A percentile compares a stretch with the other conserved stretches of the same genome.
Conservation (phyloP, 805 yeast species). For the Pichia exigua region DNA sequence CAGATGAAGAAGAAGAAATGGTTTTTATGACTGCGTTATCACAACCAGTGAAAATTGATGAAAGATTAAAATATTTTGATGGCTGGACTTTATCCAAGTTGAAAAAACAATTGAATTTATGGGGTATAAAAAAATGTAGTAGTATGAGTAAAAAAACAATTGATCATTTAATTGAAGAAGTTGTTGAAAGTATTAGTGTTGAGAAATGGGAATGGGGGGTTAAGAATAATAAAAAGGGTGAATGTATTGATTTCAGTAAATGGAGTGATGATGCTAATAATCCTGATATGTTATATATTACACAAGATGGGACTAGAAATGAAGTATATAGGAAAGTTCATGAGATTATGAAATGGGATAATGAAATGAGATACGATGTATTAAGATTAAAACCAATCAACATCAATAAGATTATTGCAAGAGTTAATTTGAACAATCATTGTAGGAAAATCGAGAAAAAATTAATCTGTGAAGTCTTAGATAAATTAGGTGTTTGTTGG, state of each 20-base stretch:
- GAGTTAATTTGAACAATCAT: constrained; percentile 7
- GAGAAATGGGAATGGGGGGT: constrained; percentile 5
- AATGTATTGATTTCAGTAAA: constrained; percentile 2
- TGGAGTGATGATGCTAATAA: constrained; percentile 7
- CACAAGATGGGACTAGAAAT: constrained; percentile 4
- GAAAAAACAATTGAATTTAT: constrained; percentile 22
- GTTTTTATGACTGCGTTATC: not conserved
- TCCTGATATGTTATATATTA: not conserved
- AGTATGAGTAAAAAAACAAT: constrained; percentile 3
- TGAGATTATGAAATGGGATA: constrained; percentile 12
- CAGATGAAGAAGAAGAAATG: not conserved
- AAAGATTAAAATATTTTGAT: constrained; percentile 7
- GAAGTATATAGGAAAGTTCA: constrained; percentile 16
- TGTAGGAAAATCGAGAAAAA: constrained; percentile 15
- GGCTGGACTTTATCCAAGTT: constrained; percentile 7
- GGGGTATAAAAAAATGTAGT: constrained; percentile 33
- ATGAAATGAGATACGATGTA: constrained; percentile 13
- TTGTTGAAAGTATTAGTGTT: constrained; percentile 1
- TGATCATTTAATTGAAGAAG: constrained; percentile 16
- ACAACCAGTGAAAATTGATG: constrained; percentile 1
- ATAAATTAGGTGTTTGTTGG: constrained; percentile 24
- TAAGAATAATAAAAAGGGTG: not conserved
- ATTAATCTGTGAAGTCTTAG: constrained; percentile 20
- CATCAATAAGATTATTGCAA: constrained; percentile 13
- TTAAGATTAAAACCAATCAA: constrained; percentile 22